Evolutionary conservation across 2,329 filamentous ascomycete species (phyloP), one percentile per base, ranked within the genome.

Genomic region (Dactylonectria macrodidyma): DNA sequence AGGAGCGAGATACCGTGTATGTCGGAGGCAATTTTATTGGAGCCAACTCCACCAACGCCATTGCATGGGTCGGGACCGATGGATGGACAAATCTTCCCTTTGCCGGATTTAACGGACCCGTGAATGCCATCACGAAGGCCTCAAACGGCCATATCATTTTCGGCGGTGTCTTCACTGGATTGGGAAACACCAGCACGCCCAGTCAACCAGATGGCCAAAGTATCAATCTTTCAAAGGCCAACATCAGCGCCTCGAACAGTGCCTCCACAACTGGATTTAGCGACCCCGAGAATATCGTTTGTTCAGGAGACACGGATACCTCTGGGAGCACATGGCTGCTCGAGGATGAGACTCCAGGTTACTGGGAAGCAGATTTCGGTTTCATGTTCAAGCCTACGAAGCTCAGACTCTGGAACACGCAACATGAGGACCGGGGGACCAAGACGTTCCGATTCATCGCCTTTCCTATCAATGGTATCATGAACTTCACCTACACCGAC

Each of bases 401-500:
- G 80, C 82, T 99, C 67, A 90, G 94, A 61, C 84, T 99, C 26
- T 94, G 93, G 85, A 99, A 99, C 82, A 96, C 95, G 3, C 90
- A 93, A 73, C 87, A 90, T 59, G 90, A 96, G 75, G 94, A 93
- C 59, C 91, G 95, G 71, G 95, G 96, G 34, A 97, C 95, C 34
- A 93, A 93, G 83, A 93, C 92, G 0, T 99, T 94, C 84, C 90
- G 95, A 65, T 97, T 94, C 78, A 94, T 93, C 24, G 93, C 95
- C 19, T 84, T 95, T 66, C 95, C 95, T 5, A 90, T 95, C 76
- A 91, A 93, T 70, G 96, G 96, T 59, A 98, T 99, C 79, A 93
- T 99, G 91, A 98, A 98, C 81, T 87, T 99, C 77, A 97, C 95
- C 44, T 98, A 96, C 75, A 91, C 91, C 70, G 94, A 98, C 76